These are phyloP conservation scores for Penium margaritaceum DNA, from an alignment of 139 green algal genomes.

Conservation along the genomic window DNA sequence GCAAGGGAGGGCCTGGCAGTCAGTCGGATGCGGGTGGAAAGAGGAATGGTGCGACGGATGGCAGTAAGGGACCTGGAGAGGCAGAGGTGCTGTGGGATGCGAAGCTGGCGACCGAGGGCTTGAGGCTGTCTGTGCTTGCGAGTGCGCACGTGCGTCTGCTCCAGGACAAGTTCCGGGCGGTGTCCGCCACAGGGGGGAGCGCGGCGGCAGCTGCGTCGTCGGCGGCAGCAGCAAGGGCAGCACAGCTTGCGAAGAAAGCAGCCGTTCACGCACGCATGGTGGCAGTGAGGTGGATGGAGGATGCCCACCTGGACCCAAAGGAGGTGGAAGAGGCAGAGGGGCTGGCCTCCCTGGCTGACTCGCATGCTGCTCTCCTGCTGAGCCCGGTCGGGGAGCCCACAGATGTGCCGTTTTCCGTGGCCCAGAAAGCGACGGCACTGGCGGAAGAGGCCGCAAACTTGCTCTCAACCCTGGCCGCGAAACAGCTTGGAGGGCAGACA, in stretches of 20 bases:
- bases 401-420: background rate
- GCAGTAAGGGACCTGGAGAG: too few relatives aligned
- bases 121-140: background rate
- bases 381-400: background rate
- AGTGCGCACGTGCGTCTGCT: background rate
- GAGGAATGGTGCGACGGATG: too few relatives aligned
- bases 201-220: background rate
- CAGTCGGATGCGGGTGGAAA: too few relatives aligned
- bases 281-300: background rate
- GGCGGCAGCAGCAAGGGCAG: background rate
- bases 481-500: background rate
- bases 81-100: slow-evolving; percentile 2
- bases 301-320: background rate
- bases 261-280: background rate
- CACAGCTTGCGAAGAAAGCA: background rate
- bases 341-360: background rate
- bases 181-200: background rate
- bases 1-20: too few relatives aligned
- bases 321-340: background rate
- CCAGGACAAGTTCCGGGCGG: background rate
- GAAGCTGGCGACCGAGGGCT: background rate
- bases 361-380: background rate
- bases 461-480: background rate
- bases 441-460: background rate
- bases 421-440: background rate